Base-by-base conservation (phyloP, 2,329 filamentous ascomycete species). In the Colletotrichum tanaceti region DNA sequence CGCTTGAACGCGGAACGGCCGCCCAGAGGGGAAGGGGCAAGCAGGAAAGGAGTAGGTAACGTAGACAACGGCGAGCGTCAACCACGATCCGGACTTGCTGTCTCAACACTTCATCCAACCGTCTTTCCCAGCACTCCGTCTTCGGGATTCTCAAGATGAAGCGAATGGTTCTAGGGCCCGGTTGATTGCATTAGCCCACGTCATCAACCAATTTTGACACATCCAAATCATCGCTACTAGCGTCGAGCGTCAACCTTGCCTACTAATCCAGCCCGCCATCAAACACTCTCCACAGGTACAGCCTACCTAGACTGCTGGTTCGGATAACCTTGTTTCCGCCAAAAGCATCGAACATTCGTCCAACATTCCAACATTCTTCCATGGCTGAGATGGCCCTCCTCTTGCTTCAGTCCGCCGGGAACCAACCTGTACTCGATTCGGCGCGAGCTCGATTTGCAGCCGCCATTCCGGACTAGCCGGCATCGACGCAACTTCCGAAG, bases 391-490 rank as follows among this genome's bases (percentile, higher is more conserved):
- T 35, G 50, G 46, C 46, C 18, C 49, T n/a, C 24, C n/a, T 20
- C 24, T 24, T 24, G 24, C 20, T 35, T 46, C 38, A 35, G 47
- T 43, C 62, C 35, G 60, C 35, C 55, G 65, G 62, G 18, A 55
- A 35, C 62, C 38, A 55, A 24, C 62, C 38, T 24, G 55, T 20
- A 22, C 18, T 47, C 28, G 60, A 24, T 49, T 20, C 28, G 20
- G n/a, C 35, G 18, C 16, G 24, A 35, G 35, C 44, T 44, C 18
- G 24, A 35, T 24, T 22, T 62, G 32, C 43, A 44, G 44, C 58
- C 58, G 59, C 32, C 39, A 65, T 46, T 57, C 62, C 52, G 66
- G 55, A 18, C 44, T 50, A 43, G 38, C 62, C 61, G 54, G 55
- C 47, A 18, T 54, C 18, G 32, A 44, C 10, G 18, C 38, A 61